phyloP scores from a whole-genome alignment of 192 early-diverging fungal species.

The Spinellus fusiger region DNA sequence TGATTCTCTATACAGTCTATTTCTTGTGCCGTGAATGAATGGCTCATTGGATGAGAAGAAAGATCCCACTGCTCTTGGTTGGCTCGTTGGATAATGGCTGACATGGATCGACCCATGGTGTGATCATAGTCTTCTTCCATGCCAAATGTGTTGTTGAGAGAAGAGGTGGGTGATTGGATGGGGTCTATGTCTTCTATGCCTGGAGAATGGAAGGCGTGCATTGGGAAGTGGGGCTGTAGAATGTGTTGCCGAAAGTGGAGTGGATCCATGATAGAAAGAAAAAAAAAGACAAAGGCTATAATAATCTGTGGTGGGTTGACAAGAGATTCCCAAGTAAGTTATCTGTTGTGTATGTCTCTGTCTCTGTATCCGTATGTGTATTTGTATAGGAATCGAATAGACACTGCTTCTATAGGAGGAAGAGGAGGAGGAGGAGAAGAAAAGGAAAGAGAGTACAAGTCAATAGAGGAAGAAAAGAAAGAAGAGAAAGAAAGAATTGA shows the following conservation, averaged over 20 bases:
- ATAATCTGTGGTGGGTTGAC: not conserved
- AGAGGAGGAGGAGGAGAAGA: not conserved
- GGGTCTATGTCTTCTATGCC: not conserved
- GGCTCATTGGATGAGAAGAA: not conserved
- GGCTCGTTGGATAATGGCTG: too few relatives aligned
- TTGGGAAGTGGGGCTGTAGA: not conserved
- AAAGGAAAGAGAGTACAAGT: not conserved
- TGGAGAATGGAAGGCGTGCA: not conserved
- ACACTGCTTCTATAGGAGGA: not conserved
- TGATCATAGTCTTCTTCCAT: slow-evolving; percentile 1
- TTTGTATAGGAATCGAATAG: not conserved
- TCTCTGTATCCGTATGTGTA: not conserved
- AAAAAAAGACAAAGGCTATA: not conserved
- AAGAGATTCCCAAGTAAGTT: too few relatives aligned
- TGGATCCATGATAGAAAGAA: not conserved
- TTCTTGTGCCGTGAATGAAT: not conserved
- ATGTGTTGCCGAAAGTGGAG: not conserved
- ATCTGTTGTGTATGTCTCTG: not conserved
- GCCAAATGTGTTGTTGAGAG: not conserved
- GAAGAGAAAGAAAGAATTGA: not conserved
- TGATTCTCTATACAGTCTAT: slow-evolving; percentile 15
- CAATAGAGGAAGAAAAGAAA: not conserved
- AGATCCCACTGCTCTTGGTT: not conserved
- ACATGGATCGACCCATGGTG: too few relatives aligned
- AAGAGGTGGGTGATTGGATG: not conserved